These are phyloP conservation scores for Daldinia grandis DNA, from an alignment of 495 filamentous ascomycete genomes.

Conservation along the genomic window DNA sequence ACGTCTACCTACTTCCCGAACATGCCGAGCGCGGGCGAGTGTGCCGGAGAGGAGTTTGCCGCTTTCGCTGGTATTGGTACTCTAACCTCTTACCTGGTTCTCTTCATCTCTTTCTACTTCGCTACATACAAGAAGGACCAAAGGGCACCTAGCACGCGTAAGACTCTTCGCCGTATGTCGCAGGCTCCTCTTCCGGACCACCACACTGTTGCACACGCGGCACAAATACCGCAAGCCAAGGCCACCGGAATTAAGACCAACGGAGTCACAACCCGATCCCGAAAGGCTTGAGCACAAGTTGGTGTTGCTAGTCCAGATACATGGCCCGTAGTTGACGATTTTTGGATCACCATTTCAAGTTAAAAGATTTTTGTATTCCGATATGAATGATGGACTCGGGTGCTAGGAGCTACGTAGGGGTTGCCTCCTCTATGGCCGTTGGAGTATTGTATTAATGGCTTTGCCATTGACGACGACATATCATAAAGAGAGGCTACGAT, in stretches of 20 bases:
- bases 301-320: conserved; percentile 4
- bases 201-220: conserved; percentile 49
- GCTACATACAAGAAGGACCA: conserved; percentile 92
- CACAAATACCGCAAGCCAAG: conserved; percentile 52
- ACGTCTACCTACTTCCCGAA: conserved; percentile 88
- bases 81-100: conserved; percentile 89
- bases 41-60: conserved; percentile 97
- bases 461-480: conserved; percentile 41
- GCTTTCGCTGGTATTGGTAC: conserved; percentile 93
- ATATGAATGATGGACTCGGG: conserved; percentile 15
- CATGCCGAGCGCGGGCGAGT: conserved; percentile 82
- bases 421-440: conserved; percentile 12
- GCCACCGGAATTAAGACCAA: conserved; percentile 59
- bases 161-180: conserved; percentile 62
- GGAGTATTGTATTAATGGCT: conserved; percentile 46
- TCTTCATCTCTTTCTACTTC: conserved; percentile 99
- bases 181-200: conserved; percentile 63
- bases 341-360: conserved; percentile 26
- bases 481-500: conserved; percentile 27
- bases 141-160: conserved; percentile 67
- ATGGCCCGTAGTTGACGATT: conserved; percentile 12
- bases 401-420: conserved; percentile 7
- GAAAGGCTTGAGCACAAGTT: conserved; percentile 61
- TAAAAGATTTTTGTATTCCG: conserved; percentile 20
- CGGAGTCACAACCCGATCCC: conserved; percentile 61